Base-by-base conservation (phyloP, 805 yeast species). In the Pichia exigua region DNA sequence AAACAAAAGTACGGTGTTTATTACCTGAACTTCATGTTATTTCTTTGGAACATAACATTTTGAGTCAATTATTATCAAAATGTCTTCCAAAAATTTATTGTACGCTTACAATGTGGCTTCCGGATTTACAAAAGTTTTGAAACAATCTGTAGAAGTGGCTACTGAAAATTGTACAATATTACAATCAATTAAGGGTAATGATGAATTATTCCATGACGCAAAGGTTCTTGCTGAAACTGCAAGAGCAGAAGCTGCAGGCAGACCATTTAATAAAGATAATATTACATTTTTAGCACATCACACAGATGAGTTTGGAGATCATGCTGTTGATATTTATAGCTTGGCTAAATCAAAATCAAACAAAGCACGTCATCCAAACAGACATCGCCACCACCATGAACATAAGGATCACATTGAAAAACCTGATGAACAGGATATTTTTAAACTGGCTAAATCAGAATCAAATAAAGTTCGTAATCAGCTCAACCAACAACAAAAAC, bases 271-370 rank as follows among this genome's bases (percentile, higher is more conserved):
- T 43, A 39, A 48, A 15, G 38, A 22, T 12, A 58, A 54, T 27
- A 46, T 59, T 7, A 39, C 15, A 18, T 38, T 48, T 38, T 26
- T 15, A 8, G 52, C 49, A 18, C 46, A 44, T 15, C 51, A 45
- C 22, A 7, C 22, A 13, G 49, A 32, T 41, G 42, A 47, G 15
- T 3, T 5, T 32, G 53, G 47, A 4, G 52, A 54, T 21, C 12
- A 45, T 15, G 62, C 61, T 1, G 50, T 56, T 21, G 73, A 70
- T 47, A 63, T 70, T 42, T 70, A 60, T 44, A 62, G 59, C 48
- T 50, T 63, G n/a, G 73, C 73, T 2, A 60, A 60, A 39, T 57
- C 60, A 18, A 68, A 67, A 54, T 61, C 72, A 1, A 54, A 52
- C n/a, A 32, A 44, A 15, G 57, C 50, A 9, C 57, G 55, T 53